Evolutionary conservation across 495 filamentous ascomycete species (phyloP).

Genomic region (Bathelium albidoporum): DNA sequence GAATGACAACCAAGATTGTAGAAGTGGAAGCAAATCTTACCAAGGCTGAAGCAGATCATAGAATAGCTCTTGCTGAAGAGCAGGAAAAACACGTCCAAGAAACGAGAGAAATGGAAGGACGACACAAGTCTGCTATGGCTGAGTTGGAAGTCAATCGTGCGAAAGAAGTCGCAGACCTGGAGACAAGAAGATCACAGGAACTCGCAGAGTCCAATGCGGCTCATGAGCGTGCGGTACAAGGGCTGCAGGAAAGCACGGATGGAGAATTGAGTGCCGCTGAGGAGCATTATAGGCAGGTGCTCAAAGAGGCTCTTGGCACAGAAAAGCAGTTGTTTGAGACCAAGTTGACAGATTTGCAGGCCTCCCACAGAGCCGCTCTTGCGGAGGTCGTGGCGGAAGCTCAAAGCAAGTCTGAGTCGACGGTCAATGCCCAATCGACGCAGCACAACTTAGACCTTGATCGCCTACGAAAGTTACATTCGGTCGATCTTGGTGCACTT

Average conservation of each 20-base stretch:
- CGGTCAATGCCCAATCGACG: background rate
- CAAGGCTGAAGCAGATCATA: background rate
- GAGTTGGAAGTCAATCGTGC: background rate
- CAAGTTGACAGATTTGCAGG: constrained; percentile 5
- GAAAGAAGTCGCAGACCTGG: background rate
- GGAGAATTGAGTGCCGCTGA: background rate
- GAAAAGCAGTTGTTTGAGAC: background rate
- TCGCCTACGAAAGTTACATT: background rate
- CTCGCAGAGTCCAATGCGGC: background rate
- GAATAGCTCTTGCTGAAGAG: background rate
- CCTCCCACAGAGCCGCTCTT: background rate
- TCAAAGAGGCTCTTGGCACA: background rate
- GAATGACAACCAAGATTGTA: background rate
- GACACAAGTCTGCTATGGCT: background rate
- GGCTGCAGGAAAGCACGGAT: background rate
- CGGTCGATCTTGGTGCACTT: background rate
- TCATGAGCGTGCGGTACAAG: background rate
- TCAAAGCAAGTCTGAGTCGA: constrained; percentile 4
- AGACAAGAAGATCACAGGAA: background rate
- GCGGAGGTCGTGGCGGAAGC: background rate
- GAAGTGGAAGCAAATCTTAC: background rate
- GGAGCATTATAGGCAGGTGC: constrained; percentile 3
- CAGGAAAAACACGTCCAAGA: background rate
- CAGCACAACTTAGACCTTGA: background rate
- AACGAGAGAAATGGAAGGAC: background rate